Percentiles rank a stretch among this genome's conserved stretches.
phyloP scores from a whole-genome alignment of 1,284 basidiomycete genomes.

The Ustilago sp. region DNA sequence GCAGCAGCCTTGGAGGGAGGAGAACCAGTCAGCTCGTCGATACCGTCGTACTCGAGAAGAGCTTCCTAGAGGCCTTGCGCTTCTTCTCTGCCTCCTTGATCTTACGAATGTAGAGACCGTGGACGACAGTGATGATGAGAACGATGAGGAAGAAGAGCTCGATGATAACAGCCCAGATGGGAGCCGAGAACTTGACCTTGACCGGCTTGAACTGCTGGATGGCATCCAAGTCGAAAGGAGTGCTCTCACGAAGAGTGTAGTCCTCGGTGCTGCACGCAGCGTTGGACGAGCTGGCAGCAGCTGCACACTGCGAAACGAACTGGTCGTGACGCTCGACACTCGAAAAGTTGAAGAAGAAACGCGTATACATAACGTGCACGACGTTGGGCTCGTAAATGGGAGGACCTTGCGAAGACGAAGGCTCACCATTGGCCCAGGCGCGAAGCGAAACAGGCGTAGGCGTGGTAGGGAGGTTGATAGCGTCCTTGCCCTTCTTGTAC shows the following conservation, averaged over 20 bases:
- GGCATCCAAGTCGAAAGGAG: slow-evolving; percentile 41
- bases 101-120: slow-evolving; percentile 48
- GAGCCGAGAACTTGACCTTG: slow-evolving; percentile 34
- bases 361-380: slow-evolving; percentile 55
- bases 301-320: slow-evolving; percentile 47
- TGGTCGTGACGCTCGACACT: slow-evolving; percentile 38
- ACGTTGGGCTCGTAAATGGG: slow-evolving; percentile 42
- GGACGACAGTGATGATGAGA: slow-evolving; percentile 43
- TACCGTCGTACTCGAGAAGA: slow-evolving; percentile 32
- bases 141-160: slow-evolving; percentile 41
- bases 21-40: slow-evolving; percentile 28
- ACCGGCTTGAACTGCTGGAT: slow-evolving; percentile 17
- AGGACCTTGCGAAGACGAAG: slow-evolving; percentile 47
- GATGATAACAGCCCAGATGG: slow-evolving; percentile 46
- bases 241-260: slow-evolving; percentile 46
- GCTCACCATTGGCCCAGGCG: slow-evolving; percentile 57
- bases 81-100: slow-evolving; percentile 48
- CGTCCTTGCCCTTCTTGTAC: slow-evolving; percentile 31
- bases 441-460: slow-evolving; percentile 51
- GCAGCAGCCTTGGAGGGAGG: slow-evolving; percentile 29
- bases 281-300: slow-evolving; percentile 21
- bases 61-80: slow-evolving; percentile 28
- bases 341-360: slow-evolving; percentile 65
- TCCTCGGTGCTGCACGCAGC: slow-evolving; percentile 59
- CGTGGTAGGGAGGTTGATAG: slow-evolving; percentile 52